A percentile compares a stretch with the other conserved stretches of the same genome.
These are phyloP conservation scores for Arabidopsis thaliana DNA, from an alignment of 345 rosid genomes.

Conservation along the genomic window DNA sequence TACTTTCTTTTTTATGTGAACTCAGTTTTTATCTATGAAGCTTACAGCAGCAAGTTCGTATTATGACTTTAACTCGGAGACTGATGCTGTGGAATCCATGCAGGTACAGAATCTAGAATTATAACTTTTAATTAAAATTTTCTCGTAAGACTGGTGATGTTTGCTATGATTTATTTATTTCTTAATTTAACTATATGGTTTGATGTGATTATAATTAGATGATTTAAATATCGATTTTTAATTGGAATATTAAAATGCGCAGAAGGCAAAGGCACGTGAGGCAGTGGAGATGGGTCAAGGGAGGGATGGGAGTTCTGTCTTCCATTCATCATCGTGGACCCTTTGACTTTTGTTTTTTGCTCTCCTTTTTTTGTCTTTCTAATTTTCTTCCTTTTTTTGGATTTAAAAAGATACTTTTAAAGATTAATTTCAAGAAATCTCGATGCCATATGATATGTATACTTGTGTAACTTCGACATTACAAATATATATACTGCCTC, in stretches of 20 bases:
- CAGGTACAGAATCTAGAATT: slow-evolving; percentile 38
- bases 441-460: slow-evolving; percentile 35
- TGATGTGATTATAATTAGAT: slow-evolving; percentile 17
- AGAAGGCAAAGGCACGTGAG: slow-evolving; percentile 71
- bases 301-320: slow-evolving; percentile 58
- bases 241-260: slow-evolving; percentile 11
- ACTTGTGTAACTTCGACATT: slow-evolving; percentile 35
- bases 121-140: background rate
- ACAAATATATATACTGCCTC: slow-evolving; percentile 24
- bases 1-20: background rate
- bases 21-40: slow-evolving; percentile 91
- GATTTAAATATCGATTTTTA: background rate
- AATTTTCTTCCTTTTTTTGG: slow-evolving; percentile 16
- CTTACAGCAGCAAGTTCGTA: slow-evolving; percentile 77
- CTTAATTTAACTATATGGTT: background rate
- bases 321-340: slow-evolving; percentile 56
- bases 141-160: background rate
- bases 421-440: slow-evolving; percentile 19
- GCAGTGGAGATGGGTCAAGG: slow-evolving; percentile 61
- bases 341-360: slow-evolving; percentile 47
- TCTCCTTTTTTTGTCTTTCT: slow-evolving; percentile 28
- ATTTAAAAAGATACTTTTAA: background rate
- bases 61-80: slow-evolving; percentile 73
- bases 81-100: slow-evolving; percentile 65
- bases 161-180: background rate